Conservation (phyloP, 2,329 filamentous ascomycete species). For the Thielaviopsis musarum region DNA sequence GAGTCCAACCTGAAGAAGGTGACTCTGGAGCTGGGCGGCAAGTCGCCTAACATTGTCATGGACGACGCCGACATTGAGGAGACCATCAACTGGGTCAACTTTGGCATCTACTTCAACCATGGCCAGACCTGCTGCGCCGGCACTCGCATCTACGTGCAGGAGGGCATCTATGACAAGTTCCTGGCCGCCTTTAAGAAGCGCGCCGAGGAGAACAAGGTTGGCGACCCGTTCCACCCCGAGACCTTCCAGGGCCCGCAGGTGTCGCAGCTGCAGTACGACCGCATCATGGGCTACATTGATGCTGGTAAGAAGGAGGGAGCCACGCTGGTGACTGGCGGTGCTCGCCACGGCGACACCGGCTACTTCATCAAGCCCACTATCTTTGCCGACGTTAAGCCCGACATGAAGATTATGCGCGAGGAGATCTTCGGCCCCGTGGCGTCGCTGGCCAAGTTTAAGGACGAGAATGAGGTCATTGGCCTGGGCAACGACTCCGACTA, state of each 20-base stretch:
- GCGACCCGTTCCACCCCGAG: conserved; percentile 20
- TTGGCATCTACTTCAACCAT: conserved; percentile 32
- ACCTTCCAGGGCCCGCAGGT: conserved; percentile 30
- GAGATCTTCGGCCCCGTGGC: conserved; percentile 50
- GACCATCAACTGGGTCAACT: conserved; percentile 35
- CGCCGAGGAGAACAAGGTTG: conserved; percentile 21
- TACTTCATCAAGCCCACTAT: conserved; percentile 19
- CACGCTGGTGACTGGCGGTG: conserved; percentile 18
- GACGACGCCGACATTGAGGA: conserved; percentile 47
- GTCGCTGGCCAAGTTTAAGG: conserved; percentile 30
- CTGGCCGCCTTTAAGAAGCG: conserved; percentile 38
- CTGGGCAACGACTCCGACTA: conserved; percentile 30
- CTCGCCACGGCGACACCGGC: conserved; percentile 18
- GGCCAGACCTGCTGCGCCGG: conserved; percentile 46
- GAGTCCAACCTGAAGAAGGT: conserved; percentile 47
- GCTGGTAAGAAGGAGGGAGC: conserved; percentile 24
- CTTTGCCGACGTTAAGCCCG: conserved; percentile 17
- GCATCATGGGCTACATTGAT: conserved; percentile 28
- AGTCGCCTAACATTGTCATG: conserved; percentile 47
- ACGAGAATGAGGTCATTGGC: conserved; percentile 19
- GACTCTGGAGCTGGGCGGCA: conserved; percentile 51
- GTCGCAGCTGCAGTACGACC: conserved; percentile 32
- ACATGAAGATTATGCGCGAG: conserved; percentile 34
- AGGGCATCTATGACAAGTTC: conserved; percentile 36
- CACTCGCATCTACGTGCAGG: conserved; percentile 40